Base-by-base conservation (phyloP, 2,329 filamentous ascomycete genomes). In the Diaporthe sp. region DNA sequence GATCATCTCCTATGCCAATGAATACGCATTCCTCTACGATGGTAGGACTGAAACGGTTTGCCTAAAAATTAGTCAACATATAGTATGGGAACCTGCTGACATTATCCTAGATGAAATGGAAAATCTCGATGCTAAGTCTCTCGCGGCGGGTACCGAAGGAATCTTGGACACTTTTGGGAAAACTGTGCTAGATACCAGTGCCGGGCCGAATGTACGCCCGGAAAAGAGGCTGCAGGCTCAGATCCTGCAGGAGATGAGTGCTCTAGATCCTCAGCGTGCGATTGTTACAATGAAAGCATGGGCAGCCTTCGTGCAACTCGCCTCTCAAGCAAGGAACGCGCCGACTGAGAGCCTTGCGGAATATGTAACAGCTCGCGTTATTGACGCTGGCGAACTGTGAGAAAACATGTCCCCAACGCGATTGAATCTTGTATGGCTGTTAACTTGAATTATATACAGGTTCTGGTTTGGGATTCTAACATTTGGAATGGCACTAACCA, bases 1-100 rank as follows among this genome's bases (percentile, higher is more conserved):
- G 49, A 53, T 75, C 10, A 46, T 75, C 0, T 65, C 61, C 0
- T 77, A 78, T 71, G 31, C 72, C 9, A 31, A 28, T 25, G 77
- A 78, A 49, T 15, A 76, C 25, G 17, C 19, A 1, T 72, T 74
- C 22, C n/a, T 77, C 8, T 8, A 73, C 17, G 74, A 78, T 60
- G 77, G 75, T 25, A 28, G 10, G 49, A 17, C 12, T 53, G 2
- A n/a, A 25, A 53, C n/a, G 9, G 28, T 28, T 25, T 4, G 39
- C 13, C 13, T 5, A 15, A 17, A 17, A 42, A 5, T 42, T 15
- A 0, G 12, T 42, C 4, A 42, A 15, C 15, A 13, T 42, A 17
- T 13, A 42, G 15, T 42, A 12, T 37, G 37, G 37, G 37, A 10
- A 42, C 15, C 13, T 42, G 17, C 39, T 42, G 39, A 42, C 39